These are phyloP conservation scores for Alternaria sp. DNA, from an alignment of 2,329 filamentous ascomycete genomes.

Conservation along the genomic window DNA sequence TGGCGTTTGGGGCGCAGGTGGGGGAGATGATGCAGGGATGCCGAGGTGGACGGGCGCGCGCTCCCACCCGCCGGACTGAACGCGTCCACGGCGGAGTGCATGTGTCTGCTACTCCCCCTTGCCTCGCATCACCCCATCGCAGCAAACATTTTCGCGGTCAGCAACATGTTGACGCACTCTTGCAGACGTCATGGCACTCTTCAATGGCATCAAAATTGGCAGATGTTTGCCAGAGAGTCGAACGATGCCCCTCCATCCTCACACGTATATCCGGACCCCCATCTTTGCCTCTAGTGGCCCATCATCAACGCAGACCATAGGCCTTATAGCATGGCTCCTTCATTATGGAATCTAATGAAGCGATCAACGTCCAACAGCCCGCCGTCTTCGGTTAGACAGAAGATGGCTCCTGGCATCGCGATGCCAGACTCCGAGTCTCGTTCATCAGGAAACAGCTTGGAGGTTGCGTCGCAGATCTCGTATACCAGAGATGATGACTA, in stretches of 20 bases:
- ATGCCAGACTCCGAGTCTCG: constrained; percentile 30
- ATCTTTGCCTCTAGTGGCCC: constrained; percentile 35
- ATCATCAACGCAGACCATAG: constrained; percentile 3
- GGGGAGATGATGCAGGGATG: constrained; percentile 24
- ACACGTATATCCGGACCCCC: constrained; percentile 28
- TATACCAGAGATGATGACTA: constrained; percentile 32
- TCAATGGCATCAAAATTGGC: constrained; percentile 35
- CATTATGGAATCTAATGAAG: constrained; percentile 46
- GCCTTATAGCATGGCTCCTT: constrained; percentile 42
- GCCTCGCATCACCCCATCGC: constrained; percentile 34
- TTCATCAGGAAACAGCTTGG: constrained; percentile 32
- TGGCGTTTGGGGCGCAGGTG: constrained; percentile 23
- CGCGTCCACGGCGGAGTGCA: constrained; percentile 11
- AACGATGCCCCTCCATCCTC: constrained; percentile 22
- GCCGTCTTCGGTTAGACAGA: constrained; percentile 36
- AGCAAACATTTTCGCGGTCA: constrained; percentile 22
- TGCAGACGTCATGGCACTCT: constrained; percentile 13
- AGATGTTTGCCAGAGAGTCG: constrained; percentile 27
- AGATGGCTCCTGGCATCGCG: constrained; percentile 43
- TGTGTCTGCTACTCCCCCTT: constrained; percentile 20
- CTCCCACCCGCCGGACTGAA: constrained; percentile 21
- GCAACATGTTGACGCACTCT: constrained; percentile 10
- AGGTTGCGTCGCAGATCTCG: constrained; percentile 25
- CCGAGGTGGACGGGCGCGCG: constrained; percentile 13
- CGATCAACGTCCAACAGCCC: constrained; percentile 34